phyloP scores from a whole-genome alignment of 2,329 filamentous ascomycete genomes.

The Clarireedia hainanense region DNA sequence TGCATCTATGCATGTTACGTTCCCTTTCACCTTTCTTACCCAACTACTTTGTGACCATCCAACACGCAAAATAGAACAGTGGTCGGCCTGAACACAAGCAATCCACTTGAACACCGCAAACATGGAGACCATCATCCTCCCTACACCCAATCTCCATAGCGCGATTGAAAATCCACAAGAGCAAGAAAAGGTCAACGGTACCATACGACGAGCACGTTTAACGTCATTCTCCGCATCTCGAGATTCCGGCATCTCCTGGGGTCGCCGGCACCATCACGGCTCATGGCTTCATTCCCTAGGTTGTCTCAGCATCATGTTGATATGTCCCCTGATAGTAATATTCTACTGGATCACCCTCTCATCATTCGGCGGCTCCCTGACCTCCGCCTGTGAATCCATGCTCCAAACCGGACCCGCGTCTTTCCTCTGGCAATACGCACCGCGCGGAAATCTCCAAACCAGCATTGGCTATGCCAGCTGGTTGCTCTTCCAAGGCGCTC shows the following conservation, averaged over 20 bases:
- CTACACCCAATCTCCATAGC: conserved; percentile 8
- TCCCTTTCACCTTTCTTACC: background rate
- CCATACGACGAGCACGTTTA: conserved; percentile 3
- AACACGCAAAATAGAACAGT: no score
- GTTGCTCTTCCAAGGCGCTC: conserved; percentile 29
- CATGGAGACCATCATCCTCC: conserved; percentile 15
- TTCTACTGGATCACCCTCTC: conserved; percentile 21
- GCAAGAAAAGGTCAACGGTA: background rate
- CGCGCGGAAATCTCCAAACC: conserved; percentile 10
- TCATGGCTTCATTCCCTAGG: conserved; percentile 20
- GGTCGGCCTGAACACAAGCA: background rate
- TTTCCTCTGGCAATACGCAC: conserved; percentile 15
- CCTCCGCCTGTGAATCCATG: conserved; percentile 11
- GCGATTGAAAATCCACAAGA: conserved; percentile 6
- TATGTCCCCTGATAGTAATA: conserved; percentile 19
- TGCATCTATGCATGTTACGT: no score
- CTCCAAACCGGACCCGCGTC: conserved; percentile 6
- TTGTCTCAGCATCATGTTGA: conserved; percentile 17
- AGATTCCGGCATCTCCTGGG: conserved; percentile 18
- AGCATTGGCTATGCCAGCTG: conserved; percentile 27
- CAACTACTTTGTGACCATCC: background rate
- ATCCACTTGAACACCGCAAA: background rate
- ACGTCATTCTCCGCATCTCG: conserved; percentile 11
- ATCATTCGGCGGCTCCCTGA: conserved; percentile 19
- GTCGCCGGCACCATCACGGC: conserved; percentile 23